Percentiles rank a stretch among this genome's conserved stretches.
Evolutionary conservation across 306 rosid genomes (phyloP).

Genomic region (Lathyrus aphaca): DNA sequence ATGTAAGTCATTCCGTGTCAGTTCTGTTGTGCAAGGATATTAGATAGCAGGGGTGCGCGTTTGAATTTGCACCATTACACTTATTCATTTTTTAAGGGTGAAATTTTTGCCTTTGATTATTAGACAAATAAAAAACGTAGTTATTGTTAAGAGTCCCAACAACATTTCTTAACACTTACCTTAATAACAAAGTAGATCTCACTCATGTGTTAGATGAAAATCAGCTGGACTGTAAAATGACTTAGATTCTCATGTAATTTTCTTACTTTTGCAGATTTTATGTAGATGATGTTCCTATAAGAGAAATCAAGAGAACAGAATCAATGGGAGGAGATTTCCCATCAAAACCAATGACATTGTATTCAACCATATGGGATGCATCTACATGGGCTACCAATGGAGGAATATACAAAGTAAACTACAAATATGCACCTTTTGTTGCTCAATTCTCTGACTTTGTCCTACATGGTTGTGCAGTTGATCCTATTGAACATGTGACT

Average conservation of each 20-base stretch:
- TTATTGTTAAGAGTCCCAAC: too few relatives aligned
- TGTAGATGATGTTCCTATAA: constrained; percentile 85
- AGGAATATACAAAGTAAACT: constrained; percentile 86
- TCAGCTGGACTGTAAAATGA: not conserved
- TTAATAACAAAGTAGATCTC: too few relatives aligned
- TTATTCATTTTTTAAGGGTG: too few relatives aligned
- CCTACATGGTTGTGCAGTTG: constrained; percentile 87
- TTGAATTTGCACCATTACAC: too few relatives aligned
- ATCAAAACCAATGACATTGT: constrained; percentile 88
- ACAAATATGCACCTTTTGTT: constrained; percentile 85
- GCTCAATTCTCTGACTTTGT: constrained; percentile 76
- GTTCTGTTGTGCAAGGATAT: too few relatives aligned
- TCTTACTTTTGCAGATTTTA: constrained; percentile 66
- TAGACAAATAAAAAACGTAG: not conserved
- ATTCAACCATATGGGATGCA: constrained; percentile 98
- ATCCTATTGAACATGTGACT: constrained; percentile 65
- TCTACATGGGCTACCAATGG: constrained; percentile 98
- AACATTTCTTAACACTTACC: too few relatives aligned
- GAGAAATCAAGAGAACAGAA: constrained; percentile 72
- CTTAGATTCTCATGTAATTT: not conserved
- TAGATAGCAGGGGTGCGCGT: too few relatives aligned
- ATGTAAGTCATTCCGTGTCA: too few relatives aligned
- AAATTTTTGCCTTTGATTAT: too few relatives aligned
- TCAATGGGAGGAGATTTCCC: constrained; percentile 94
- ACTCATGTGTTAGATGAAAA: not conserved